Conservation (phyloP, 1,139 yeast species). For the Casaregolazyma lundiana region DNA sequence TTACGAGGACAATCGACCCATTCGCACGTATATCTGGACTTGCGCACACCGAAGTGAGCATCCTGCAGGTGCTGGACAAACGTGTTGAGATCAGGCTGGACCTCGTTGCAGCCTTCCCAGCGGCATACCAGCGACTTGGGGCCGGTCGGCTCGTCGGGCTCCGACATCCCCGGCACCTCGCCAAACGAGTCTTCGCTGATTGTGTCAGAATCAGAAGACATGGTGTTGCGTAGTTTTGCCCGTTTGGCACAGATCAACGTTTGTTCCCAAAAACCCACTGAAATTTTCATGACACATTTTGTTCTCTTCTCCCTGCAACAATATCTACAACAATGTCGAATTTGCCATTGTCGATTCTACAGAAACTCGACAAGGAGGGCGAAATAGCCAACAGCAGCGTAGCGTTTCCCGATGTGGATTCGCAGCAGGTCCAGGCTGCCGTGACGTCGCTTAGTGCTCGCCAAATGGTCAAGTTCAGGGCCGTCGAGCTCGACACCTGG, state of each 20-base stretch:
- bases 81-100: constrained; percentile 31
- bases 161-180: constrained; percentile 18
- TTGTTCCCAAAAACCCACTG: neutral
- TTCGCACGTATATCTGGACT: constrained; percentile 49
- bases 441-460: constrained; percentile 83
- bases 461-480: constrained; percentile 69
- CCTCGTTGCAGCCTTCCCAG: constrained; percentile 36
- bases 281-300: constrained; percentile 8
- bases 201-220: constrained; percentile 3
- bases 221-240: neutral
- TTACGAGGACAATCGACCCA: constrained; percentile 59
- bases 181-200: constrained; percentile 21
- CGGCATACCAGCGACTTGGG: constrained; percentile 28
- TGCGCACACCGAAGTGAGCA: constrained; percentile 37
- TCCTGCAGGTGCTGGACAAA: constrained; percentile 38
- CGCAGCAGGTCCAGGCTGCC: constrained; percentile 64
- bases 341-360: constrained; percentile 53
- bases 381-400: constrained; percentile 60
- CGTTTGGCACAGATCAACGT: neutral
- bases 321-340: constrained; percentile 32
- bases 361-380: constrained; percentile 57
- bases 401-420: constrained; percentile 48
- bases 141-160: constrained; percentile 11
- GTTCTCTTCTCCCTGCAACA: constrained; percentile 2
- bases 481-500: constrained; percentile 75